A percentile compares a stretch with the other conserved stretches of the same genome.
phyloP scores from a whole-genome alignment of 371 early-diverging fungal species.

The Antonospora locustae region DNA sequence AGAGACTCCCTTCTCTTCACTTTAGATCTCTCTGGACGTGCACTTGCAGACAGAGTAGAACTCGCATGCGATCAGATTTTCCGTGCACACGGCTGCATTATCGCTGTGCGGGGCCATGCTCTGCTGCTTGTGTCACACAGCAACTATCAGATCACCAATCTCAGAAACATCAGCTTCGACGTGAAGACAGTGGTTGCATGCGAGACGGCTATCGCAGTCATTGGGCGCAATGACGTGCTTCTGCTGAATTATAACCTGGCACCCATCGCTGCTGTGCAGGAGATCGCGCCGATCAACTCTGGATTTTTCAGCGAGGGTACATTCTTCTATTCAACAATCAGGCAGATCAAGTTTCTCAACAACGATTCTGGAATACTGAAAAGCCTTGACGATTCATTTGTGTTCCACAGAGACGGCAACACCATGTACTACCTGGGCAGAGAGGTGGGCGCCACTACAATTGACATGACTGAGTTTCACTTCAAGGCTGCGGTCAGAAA shows the following conservation, averaged over 20 bases:
- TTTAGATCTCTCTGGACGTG: too few relatives aligned
- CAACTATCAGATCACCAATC: too few relatives aligned
- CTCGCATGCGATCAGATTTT: too few relatives aligned
- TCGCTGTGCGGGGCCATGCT: too few relatives aligned
- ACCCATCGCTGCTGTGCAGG: conserved; percentile 69
- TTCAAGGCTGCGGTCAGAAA: conserved; percentile 81
- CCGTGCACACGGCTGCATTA: too few relatives aligned
- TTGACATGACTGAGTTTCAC: conserved; percentile 85
- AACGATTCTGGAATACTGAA: conserved; percentile 80
- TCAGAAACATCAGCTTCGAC: too few relatives aligned
- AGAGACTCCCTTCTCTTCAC: neutral
- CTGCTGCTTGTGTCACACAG: too few relatives aligned
- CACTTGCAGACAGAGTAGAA: too few relatives aligned
- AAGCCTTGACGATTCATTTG: conserved; percentile 77
- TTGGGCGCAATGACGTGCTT: conserved; percentile 59
- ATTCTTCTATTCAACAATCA: conserved; percentile 82
- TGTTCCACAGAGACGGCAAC: conserved; percentile 68
- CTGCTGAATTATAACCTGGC: conserved; percentile 69
- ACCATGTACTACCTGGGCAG: conserved; percentile 68
- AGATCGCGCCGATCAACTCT: conserved; percentile 84
- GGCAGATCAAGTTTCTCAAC: conserved; percentile 81
- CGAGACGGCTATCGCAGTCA: conserved; percentile 19
- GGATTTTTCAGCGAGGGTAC: conserved; percentile 78
- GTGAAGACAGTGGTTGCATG: conserved; percentile 1
- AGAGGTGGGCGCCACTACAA: conserved; percentile 65